These are phyloP conservation scores for Tetracladium marchalianum DNA, from an alignment of 495 filamentous ascomycete species.

Conservation along the genomic window DNA sequence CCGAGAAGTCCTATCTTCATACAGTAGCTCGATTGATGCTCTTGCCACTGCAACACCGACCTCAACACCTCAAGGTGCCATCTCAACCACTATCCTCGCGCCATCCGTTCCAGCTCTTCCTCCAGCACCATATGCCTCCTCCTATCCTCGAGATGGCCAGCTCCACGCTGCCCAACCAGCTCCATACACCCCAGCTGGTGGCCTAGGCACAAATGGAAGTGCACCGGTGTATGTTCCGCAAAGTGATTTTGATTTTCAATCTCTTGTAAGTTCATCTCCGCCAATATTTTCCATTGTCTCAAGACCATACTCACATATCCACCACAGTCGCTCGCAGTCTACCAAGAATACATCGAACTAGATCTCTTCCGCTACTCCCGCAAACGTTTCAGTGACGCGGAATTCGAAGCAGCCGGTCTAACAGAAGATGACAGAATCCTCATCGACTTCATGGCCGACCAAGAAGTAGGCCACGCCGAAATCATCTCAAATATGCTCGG, in stretches of 20 bases:
- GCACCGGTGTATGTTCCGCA: conserved; percentile 61
- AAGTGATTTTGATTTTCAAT: conserved; percentile 69
- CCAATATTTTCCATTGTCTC: not conserved
- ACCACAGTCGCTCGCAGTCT: conserved; percentile 42
- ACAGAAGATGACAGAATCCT: conserved; percentile 57
- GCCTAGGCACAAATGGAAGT: conserved; percentile 69
- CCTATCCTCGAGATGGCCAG: conserved; percentile 62
- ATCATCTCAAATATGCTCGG: conserved; percentile 78
- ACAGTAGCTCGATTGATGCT: too few relatives aligned
- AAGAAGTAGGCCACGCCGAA: conserved; percentile 75
- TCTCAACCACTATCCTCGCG: too few relatives aligned
- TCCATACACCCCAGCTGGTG: conserved; percentile 67
- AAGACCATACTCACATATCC: conserved; percentile 11
- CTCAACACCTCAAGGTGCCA: too few relatives aligned
- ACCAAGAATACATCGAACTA: conserved; percentile 82
- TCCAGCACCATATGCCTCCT: conserved; percentile 39
- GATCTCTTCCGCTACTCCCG: conserved; percentile 81
- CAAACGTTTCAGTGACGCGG: conserved; percentile 54
- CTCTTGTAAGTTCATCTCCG: conserved; percentile 26
- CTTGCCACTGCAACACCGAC: too few relatives aligned
- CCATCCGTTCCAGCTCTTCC: conserved; percentile 33
- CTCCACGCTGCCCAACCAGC: conserved; percentile 55
- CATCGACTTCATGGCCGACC: conserved; percentile 77
- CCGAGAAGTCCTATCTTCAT: too few relatives aligned
- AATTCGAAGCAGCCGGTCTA: conserved; percentile 61